These are phyloP conservation scores for Erysiphe pulchra DNA, from an alignment of 2,329 filamentous ascomycete genomes.

Conservation along the genomic window DNA sequence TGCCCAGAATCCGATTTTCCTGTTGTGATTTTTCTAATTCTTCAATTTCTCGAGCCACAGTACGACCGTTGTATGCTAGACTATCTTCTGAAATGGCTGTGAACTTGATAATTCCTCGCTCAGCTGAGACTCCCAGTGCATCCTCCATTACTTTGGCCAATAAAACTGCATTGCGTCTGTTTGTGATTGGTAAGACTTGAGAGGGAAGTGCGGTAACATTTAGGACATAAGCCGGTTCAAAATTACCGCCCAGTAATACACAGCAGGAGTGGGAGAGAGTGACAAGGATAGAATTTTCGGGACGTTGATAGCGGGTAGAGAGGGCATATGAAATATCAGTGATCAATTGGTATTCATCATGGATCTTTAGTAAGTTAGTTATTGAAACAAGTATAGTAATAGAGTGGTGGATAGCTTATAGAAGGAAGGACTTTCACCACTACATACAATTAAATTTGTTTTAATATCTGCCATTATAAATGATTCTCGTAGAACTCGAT, in stretches of 20 bases:
- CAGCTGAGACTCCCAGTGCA: constrained; percentile 35
- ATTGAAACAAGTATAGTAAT: not conserved
- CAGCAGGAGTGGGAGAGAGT: constrained; percentile 51
- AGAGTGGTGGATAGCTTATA: not conserved
- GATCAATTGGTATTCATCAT: constrained; percentile 50
- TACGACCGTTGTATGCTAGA: constrained; percentile 44
- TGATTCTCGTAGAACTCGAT: constrained; percentile 11
- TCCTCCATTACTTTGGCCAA: constrained; percentile 54
- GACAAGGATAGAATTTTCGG: constrained; percentile 48
- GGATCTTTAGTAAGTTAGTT: constrained; percentile 25
- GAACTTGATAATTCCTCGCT: constrained; percentile 51
- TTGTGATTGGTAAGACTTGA: constrained; percentile 45
- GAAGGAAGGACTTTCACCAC: not conserved
- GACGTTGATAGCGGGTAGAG: constrained; percentile 48
- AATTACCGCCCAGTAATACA: constrained; percentile 48
- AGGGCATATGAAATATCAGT: constrained; percentile 49
- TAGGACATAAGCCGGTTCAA: constrained; percentile 58
- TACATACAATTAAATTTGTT: constrained; percentile 34
- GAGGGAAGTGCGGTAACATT: constrained; percentile 44
- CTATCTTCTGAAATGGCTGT: constrained; percentile 43
- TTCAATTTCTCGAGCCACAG: constrained; percentile 40
- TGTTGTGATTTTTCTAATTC: constrained; percentile 14
- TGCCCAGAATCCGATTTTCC: constrained; percentile 3
- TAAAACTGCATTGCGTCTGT: constrained; percentile 56
- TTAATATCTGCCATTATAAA: constrained; percentile 37